These are phyloP conservation scores for Papiliotrema fonsecae DNA, from an alignment of 1,284 basidiomycete genomes.

Conservation along the genomic window DNA sequence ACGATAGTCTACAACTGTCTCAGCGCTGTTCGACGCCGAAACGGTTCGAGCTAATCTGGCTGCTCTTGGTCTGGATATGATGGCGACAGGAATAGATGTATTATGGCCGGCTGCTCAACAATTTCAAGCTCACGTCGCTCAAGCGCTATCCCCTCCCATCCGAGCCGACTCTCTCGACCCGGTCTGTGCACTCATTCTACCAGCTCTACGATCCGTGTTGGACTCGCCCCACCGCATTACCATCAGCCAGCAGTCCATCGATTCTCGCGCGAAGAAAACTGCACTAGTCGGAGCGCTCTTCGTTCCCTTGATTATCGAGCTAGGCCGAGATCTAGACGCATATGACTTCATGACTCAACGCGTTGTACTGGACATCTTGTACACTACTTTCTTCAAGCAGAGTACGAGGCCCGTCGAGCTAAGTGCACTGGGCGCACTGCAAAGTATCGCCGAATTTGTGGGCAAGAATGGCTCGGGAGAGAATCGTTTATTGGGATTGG, in stretches of 20 bases:
- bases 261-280: conserved; percentile 19
- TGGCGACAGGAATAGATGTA: conserved; percentile 28
- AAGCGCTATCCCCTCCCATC: conserved; percentile 21
- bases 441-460: conserved; percentile 27
- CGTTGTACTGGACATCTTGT: conserved; percentile 31
- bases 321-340: conserved; percentile 21
- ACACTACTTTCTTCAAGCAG: conserved; percentile 42
- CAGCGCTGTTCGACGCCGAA: conserved; percentile 28
- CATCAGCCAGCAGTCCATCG: conserved; percentile 10
- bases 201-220: conserved; percentile 26
- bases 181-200: conserved; percentile 26
- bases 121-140: conserved; percentile 39
- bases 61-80: conserved; percentile 34
- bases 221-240: conserved; percentile 26
- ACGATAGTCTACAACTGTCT: conserved; percentile 18
- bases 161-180: conserved; percentile 22
- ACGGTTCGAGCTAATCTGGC: conserved; percentile 24
- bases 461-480: conserved; percentile 17
- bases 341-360: conserved; percentile 27
- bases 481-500: conserved; percentile 29
- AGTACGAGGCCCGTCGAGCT: conserved; percentile 30
- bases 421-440: conserved; percentile 22
- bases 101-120: conserved; percentile 27
- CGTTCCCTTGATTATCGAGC: conserved; percentile 31
- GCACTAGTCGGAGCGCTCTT: conserved; percentile 33